These are phyloP conservation scores for Toxicodendron radicans DNA, from an alignment of 345 rosid species.

Conservation along the genomic window DNA sequence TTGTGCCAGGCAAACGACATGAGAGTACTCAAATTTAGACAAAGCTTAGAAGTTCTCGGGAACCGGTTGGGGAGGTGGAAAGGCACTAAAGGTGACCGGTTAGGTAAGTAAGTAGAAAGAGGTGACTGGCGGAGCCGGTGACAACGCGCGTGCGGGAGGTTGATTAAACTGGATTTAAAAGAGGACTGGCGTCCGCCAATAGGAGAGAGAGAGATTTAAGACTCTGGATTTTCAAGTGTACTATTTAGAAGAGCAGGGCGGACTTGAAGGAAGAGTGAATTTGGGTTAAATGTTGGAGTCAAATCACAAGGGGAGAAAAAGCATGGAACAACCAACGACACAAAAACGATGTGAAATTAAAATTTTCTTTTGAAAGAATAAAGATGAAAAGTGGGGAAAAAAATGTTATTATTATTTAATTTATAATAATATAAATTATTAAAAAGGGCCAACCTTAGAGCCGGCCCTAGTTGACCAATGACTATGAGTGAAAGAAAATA, in stretches of 20 bases:
- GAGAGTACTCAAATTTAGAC: neutral
- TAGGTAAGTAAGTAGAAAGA: constrained; percentile 22
- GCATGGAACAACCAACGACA: constrained; percentile 26
- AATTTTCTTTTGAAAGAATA: neutral
- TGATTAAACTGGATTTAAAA: constrained; percentile 35
- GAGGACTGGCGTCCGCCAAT: constrained; percentile 55
- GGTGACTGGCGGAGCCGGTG: constrained; percentile 45
- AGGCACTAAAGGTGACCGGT: constrained; percentile 22
- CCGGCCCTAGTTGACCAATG: constrained; percentile 19
- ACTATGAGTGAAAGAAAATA: neutral
- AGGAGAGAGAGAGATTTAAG: neutral
- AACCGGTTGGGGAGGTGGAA: constrained; percentile 47
- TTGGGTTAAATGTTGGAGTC: constrained; percentile 44
- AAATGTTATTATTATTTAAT: too few species aligned
- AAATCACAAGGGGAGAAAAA: constrained; percentile 38
- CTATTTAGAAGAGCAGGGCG: constrained; percentile 26
- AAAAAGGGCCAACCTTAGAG: neutral
- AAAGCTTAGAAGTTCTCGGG: neutral
- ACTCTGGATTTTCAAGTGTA: constrained; percentile 15
- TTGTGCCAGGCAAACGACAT: neutral
- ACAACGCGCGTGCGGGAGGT: constrained; percentile 31
- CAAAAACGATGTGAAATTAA: neutral
- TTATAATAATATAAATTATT: too few species aligned
- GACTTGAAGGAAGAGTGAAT: constrained; percentile 45
- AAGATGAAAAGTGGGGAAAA: neutral